Evolutionary conservation across 2,329 filamentous ascomycete genomes (phyloP), one percentile per base, ranked within the genome.

Genomic region (Phyllosticta citriasiana): DNA sequence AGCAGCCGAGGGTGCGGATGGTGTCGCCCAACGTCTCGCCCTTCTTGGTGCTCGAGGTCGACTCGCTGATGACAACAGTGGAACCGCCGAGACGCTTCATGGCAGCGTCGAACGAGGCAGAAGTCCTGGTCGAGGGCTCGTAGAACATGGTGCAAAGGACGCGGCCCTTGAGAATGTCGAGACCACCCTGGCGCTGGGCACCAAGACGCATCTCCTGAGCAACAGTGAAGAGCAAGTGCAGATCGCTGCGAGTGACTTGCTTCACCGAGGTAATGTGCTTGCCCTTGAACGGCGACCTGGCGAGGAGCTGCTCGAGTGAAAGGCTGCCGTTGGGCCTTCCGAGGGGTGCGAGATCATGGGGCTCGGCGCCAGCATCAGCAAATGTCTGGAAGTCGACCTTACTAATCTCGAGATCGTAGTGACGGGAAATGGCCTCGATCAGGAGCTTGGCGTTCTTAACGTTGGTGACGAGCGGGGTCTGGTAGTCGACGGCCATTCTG

Each of bases 401-500:
- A 71, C 85, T 84, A 62, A 99, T 85, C 47, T 89, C 86, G 59
- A 99, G 82, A 67, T 92, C 86, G 71, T 91, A 96, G 73, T 95
- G 88, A 63, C 93, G 87, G 61, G 91, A 87, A 66, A 99, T 89
- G 24, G 93, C 94, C 78, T 99, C 94, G 59, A 99, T 88, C 57
- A 99, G 78, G 63, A 99, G 90, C 82, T 97, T 99, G 63, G 94
- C 94, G 72, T 97, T 97, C 84, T 99, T 99, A 75, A 99, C 94
- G 70, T 99, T 99, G 60, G 94, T 99, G 19, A 99, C 93, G 63
- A 99, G 80, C 62, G 94, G 94, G 60, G 94, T 96, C 78, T 97
- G 93, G 78, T 97, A 90, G 76, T 97, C 94, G 52, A 99, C 94
- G 40, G 94, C 94, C 92, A 99, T 97, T 75, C 94, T 87, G 74